Percentiles rank a stretch among this genome's conserved stretches.
These are phyloP conservation scores for Sarocladium brachiariae DNA, from an alignment of 2,329 filamentous ascomycete species.

Conservation along the genomic window DNA sequence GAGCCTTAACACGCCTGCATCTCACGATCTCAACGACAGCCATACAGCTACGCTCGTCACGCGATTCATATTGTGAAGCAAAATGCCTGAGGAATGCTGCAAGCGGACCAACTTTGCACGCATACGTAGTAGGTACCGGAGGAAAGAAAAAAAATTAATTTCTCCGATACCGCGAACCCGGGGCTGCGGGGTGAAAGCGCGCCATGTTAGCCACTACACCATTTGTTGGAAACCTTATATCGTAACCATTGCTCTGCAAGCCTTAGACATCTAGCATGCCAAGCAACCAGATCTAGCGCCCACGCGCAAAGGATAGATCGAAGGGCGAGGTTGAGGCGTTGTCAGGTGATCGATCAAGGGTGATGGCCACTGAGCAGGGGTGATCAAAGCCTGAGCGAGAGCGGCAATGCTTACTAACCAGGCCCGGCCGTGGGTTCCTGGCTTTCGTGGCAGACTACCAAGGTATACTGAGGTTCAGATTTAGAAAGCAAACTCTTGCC, in stretches of 20 bases:
- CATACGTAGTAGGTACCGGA: neutral
- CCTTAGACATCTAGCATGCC: neutral
- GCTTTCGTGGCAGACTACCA: neutral
- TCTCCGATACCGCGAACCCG: conserved; percentile 11
- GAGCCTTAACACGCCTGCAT: conserved; percentile 3
- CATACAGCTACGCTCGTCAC: conserved; percentile 4
- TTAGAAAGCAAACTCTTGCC: too few species aligned
- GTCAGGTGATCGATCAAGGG: neutral
- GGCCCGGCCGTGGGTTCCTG: neutral
- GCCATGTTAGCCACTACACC: too few species aligned
- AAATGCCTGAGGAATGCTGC: conserved; percentile 1
- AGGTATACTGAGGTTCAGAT: too few species aligned
- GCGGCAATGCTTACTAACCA: neutral
- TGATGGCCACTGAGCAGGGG: neutral
- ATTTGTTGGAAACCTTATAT: neutral
- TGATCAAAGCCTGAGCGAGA: neutral
- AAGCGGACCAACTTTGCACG: neutral
- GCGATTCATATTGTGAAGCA: conserved; percentile 1
- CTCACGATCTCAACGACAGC: conserved; percentile 3
- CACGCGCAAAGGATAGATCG: neutral
- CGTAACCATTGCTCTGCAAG: neutral
- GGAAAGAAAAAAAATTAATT: neutral
- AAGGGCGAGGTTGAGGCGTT: neutral
- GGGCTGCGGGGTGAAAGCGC: neutral
- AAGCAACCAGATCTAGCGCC: neutral